Evolutionary conservation across 2,329 filamentous ascomycete species (phyloP).

Genomic region (Sarocladium brachiariae): DNA sequence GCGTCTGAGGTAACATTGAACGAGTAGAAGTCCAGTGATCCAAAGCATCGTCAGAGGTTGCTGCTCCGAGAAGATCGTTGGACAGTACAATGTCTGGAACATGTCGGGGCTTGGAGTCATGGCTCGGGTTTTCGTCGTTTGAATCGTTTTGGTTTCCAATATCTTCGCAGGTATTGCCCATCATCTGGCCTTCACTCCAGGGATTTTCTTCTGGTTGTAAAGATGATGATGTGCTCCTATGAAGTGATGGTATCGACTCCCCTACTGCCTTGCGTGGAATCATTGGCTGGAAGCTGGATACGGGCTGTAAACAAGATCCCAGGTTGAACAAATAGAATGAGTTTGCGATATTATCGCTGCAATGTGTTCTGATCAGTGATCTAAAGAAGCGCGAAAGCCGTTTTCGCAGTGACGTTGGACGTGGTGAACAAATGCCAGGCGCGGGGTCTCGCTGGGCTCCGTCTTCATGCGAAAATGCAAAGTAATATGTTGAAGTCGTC

Average conservation of each 20-base stretch:
- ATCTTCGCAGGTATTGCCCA: slow-evolving; percentile 1
- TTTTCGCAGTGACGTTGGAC: background rate
- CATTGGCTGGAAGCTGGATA: background rate
- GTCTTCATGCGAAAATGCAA: background rate
- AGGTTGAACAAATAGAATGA: too few species aligned
- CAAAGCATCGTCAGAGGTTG: background rate
- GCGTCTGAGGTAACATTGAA: background rate
- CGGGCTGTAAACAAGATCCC: background rate
- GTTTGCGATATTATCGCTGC: too few species aligned
- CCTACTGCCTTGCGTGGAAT: slow-evolving; percentile 5
- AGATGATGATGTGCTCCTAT: background rate
- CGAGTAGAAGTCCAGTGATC: background rate
- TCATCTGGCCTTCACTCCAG: background rate
- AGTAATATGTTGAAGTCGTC: too few species aligned
- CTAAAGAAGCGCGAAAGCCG: too few species aligned
- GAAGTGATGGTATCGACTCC: background rate
- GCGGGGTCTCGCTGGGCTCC: background rate
- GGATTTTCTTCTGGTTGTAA: background rate
- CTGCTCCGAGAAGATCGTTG: background rate
- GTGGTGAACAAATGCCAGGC: background rate
- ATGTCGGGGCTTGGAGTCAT: background rate
- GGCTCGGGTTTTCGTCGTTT: background rate
- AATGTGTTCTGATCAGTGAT: too few species aligned
- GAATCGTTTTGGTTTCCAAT: background rate
- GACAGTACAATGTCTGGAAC: background rate